Percentiles rank a stretch among this genome's conserved stretches.
These are phyloP conservation scores for Penicillium pancosmium DNA, from an alignment of 495 filamentous ascomycete genomes.

Conservation along the genomic window DNA sequence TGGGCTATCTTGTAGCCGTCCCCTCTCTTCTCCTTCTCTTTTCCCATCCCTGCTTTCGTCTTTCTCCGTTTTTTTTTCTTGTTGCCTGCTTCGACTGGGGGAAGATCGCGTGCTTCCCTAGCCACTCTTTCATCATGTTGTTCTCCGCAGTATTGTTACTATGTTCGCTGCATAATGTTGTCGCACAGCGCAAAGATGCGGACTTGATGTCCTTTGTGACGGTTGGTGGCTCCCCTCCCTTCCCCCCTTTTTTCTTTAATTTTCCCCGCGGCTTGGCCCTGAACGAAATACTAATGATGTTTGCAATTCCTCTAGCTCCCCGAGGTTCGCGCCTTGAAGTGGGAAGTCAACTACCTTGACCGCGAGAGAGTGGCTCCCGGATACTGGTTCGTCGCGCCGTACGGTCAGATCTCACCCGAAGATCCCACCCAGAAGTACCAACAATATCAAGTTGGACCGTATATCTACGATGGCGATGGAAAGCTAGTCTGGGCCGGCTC, in stretches of 20 bases:
- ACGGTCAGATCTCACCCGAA: conserved; percentile 34
- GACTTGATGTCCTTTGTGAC: conserved; percentile 47
- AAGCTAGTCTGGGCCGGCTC: conserved; percentile 47
- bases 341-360: conserved; percentile 29
- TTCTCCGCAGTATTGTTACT: conserved; percentile 33
- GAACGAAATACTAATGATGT: background rate
- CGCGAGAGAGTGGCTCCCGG: conserved; percentile 33
- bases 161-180: conserved; percentile 27
- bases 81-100: conserved; percentile 11
- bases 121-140: conserved; percentile 39
- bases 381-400: conserved; percentile 50
- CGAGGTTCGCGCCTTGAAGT: conserved; percentile 37
- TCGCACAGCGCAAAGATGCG: conserved; percentile 35
- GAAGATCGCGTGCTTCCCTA: conserved; percentile 32
- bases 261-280: background rate
- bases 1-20: conserved; percentile 14
- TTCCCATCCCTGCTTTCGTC: conserved; percentile 6
- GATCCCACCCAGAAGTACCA: conserved; percentile 32
- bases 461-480: conserved; percentile 47
- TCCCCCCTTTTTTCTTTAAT: background rate
- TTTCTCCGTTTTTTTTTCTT: conserved; percentile 9
- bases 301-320: conserved; percentile 25
- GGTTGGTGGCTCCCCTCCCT: conserved; percentile 20
- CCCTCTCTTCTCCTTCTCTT: conserved; percentile 12
- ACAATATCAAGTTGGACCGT: conserved; percentile 47